Percentiles rank a stretch among this genome's conserved stretches.
Evolutionary conservation across 371 early-diverging fungal genomes (phyloP).

Genomic region (Nematocida homosporus): DNA sequence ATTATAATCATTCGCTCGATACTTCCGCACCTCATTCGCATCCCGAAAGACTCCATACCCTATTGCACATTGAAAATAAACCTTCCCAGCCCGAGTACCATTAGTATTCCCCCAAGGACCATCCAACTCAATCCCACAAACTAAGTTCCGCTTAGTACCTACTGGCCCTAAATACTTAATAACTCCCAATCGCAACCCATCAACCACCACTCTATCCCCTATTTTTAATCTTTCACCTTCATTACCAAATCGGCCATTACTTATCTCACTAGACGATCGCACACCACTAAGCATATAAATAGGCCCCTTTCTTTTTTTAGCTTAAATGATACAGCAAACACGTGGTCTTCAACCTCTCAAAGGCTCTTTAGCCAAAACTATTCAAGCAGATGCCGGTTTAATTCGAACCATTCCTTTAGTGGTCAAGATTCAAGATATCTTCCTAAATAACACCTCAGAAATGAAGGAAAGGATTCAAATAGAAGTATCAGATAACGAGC

Average conservation of each 20-base stretch:
- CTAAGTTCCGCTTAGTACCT: slow-evolving; percentile 22
- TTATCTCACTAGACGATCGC: too few species aligned
- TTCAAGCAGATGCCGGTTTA: neutral
- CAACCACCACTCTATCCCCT: slow-evolving; percentile 49
- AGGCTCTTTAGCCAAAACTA: neutral
- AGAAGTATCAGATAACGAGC: slow-evolving; percentile 7
- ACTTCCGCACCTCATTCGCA: slow-evolving; percentile 10
- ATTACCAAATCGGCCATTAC: too few species aligned
- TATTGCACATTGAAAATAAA: slow-evolving; percentile 35
- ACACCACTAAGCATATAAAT: too few species aligned
- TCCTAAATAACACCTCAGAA: neutral
- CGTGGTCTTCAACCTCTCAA: neutral
- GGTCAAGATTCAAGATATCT: slow-evolving; percentile 13
- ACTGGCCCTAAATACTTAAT: slow-evolving; percentile 41
- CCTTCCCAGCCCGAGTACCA: slow-evolving; percentile 15
- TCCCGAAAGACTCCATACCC: slow-evolving; percentile 44
- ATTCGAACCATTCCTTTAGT: neutral
- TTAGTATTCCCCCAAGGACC: slow-evolving; percentile 25
- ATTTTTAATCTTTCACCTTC: too few species aligned
- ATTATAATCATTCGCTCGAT: slow-evolving; percentile 37
- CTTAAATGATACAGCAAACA: neutral
- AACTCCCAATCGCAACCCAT: slow-evolving; percentile 26
- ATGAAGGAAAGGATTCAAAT: neutral
- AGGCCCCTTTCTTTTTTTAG: slow-evolving; percentile 17
- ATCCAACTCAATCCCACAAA: slow-evolving; percentile 43